Evolutionary conservation across 2,329 filamentous ascomycete genomes (phyloP).

Genomic region (Ambrosiella beaveri): DNA sequence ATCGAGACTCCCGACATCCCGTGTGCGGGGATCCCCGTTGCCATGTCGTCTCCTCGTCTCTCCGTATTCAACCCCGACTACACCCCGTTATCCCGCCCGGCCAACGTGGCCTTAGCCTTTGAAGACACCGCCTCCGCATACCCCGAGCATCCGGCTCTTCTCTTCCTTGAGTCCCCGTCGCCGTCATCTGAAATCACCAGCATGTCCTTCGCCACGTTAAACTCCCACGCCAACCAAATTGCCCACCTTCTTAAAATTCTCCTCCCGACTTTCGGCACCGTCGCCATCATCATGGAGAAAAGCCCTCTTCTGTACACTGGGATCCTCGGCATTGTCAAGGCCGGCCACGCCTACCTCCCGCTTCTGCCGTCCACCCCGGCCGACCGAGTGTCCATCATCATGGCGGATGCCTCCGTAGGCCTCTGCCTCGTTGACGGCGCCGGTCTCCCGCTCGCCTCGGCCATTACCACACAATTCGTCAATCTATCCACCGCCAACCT

Average conservation of each 20-base stretch:
- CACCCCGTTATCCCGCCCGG: slow-evolving; percentile 19
- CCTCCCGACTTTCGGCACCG: slow-evolving; percentile 13
- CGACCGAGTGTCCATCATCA: slow-evolving; percentile 41
- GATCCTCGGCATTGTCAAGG: slow-evolving; percentile 58
- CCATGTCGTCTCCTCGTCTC: slow-evolving; percentile 20
- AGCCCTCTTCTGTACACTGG: slow-evolving; percentile 53
- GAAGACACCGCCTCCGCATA: slow-evolving; percentile 30
- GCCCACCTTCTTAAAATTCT: slow-evolving; percentile 23
- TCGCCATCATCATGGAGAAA: slow-evolving; percentile 68
- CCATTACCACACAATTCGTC: slow-evolving; percentile 16
- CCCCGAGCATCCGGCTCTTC: slow-evolving; percentile 43
- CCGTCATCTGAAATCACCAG: slow-evolving; percentile 11
- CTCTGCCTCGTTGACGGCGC: slow-evolving; percentile 27
- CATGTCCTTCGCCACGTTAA: slow-evolving; percentile 49
- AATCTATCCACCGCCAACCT: slow-evolving; percentile 21
- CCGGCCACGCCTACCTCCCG: slow-evolving; percentile 65
- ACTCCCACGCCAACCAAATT: slow-evolving; percentile 44
- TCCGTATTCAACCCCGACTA: slow-evolving; percentile 33
- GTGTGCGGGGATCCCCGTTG: background rate
- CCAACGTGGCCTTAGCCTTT: slow-evolving; percentile 35
- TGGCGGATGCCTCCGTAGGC: slow-evolving; percentile 38
- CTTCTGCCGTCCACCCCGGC: slow-evolving; percentile 54
- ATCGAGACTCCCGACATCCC: slow-evolving; percentile 16
- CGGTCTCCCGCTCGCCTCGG: slow-evolving; percentile 13
- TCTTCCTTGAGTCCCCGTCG: slow-evolving; percentile 35